Evolutionary conservation across 805 yeast genomes (phyloP).

Genomic region (Candida alai): DNA sequence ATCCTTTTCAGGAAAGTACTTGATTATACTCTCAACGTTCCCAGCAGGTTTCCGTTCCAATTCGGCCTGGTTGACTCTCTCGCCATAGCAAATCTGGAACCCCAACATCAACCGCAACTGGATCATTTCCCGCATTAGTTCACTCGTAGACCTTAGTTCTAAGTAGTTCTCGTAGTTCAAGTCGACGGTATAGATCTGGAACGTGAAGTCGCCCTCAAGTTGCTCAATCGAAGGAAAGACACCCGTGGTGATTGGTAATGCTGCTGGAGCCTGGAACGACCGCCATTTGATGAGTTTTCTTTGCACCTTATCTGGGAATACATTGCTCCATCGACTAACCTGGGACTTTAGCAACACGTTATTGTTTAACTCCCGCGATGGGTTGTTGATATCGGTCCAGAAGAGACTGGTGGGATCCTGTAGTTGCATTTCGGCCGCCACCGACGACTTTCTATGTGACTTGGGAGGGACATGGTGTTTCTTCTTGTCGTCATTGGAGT

Average conservation of each 20-base stretch:
- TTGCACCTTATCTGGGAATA: slow-evolving; percentile 69
- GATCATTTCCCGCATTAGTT: slow-evolving; percentile 81
- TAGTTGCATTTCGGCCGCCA: slow-evolving; percentile 8
- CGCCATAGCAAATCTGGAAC: slow-evolving; percentile 83
- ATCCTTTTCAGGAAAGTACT: slow-evolving; percentile 47
- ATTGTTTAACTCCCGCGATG: slow-evolving; percentile 62
- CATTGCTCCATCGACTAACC: slow-evolving; percentile 90
- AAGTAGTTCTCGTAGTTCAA: slow-evolving; percentile 55
- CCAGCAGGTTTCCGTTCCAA: slow-evolving; percentile 53
- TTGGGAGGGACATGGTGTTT: no score
- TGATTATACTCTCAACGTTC: slow-evolving; percentile 50
- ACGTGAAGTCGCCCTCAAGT: slow-evolving; percentile 67
- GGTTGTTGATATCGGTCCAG: slow-evolving; percentile 51
- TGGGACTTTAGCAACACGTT: slow-evolving; percentile 53
- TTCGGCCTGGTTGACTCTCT: slow-evolving; percentile 63
- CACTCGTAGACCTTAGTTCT: slow-evolving; percentile 48
- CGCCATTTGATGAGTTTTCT: slow-evolving; percentile 83
- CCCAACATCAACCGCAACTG: slow-evolving; percentile 79
- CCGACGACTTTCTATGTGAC: slow-evolving; percentile 4
- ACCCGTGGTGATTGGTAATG: slow-evolving; percentile 77
- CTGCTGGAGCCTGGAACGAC: slow-evolving; percentile 89
- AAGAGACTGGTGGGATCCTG: slow-evolving; percentile 13
- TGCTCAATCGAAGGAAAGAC: slow-evolving; percentile 70
- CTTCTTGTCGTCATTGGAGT: not conserved
- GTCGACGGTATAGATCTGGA: slow-evolving; percentile 78